Base-by-base conservation (phyloP, 768 basidiomycete genomes). In the Suillus paluster region DNA sequence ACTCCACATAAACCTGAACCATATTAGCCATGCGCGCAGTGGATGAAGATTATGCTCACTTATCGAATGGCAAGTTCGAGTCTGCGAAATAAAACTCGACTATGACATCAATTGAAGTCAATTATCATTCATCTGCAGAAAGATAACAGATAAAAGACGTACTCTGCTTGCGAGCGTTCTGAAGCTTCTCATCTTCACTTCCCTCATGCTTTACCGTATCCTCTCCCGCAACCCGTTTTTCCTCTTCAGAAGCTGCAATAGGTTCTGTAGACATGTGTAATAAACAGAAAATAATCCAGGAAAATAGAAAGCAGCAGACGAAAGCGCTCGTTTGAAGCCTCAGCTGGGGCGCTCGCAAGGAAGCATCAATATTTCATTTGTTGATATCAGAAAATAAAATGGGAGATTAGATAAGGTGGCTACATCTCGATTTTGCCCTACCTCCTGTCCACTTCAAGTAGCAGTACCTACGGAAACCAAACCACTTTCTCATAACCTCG, bases 31-130 rank as follows among this genome's bases (percentile, higher is more conserved):
- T 49, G 17, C 38, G 42, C 0, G 12, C 17, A 4, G 21, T 48
- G 46, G 27, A 41, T 1, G 14, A 36, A 10, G 36, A 46, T 42
- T 41, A 54, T 23, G 60, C 82, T 30, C 69, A 90, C 90, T 87
- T 91, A 82, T 95, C 93, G 66, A 86, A 95, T 1, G 96, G 96
- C 58, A 99, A 84, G 77, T 98, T 97, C n/a, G 94, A 85, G 76
- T 97, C 95, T 57, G 92, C 92, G 77, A 99, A 95, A 81, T 98
- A 97, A 77, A 97, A 98, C 73, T 95, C 92, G 69, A 97, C 96
- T 97, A 38, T 57, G 27, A 10, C 44, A 50, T 61, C 1, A 60
- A 39, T 23, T 21, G 17, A 59, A 48, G 34, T 25, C 5, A 36
- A 58, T 10, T 9, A 19, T 33, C 9, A 57, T 15, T 6, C 23